These are phyloP conservation scores for Hypoxylon rickii DNA, from an alignment of 495 filamentous ascomycete genomes.

Conservation along the genomic window DNA sequence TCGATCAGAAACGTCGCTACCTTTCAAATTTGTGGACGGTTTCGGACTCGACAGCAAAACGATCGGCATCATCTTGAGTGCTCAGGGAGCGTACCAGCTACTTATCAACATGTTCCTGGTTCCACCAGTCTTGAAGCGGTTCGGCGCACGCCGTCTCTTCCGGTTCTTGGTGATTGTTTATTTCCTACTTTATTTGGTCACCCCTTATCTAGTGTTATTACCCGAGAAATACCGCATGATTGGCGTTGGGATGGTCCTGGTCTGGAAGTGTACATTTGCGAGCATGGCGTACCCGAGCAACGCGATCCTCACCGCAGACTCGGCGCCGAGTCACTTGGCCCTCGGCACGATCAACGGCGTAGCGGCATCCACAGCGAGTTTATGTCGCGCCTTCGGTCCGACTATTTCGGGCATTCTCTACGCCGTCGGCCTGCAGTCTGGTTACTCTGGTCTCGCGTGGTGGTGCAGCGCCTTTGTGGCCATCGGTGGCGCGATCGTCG, in stretches of 20 bases:
- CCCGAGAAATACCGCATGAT: conserved; percentile 69
- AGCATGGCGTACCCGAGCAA: conserved; percentile 86
- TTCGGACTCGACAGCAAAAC: conserved; percentile 79
- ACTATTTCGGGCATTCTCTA: conserved; percentile 86
- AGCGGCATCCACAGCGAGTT: conserved; percentile 86
- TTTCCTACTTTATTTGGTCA: conserved; percentile 84
- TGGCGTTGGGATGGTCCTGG: conserved; percentile 73
- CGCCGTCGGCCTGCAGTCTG: conserved; percentile 73
- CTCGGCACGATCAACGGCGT: conserved; percentile 91
- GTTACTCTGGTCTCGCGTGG: conserved; percentile 87
- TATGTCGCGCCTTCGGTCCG: conserved; percentile 85
- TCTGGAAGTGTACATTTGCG: conserved; percentile 87
- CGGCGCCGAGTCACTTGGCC: conserved; percentile 76
- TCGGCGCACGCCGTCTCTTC: conserved; percentile 81
- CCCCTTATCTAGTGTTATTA: conserved; percentile 87
- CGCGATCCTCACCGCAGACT: conserved; percentile 82
- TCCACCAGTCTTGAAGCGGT: conserved; percentile 68
- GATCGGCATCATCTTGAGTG: conserved; percentile 83
- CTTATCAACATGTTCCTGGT: conserved; percentile 80
- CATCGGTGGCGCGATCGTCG: conserved; percentile 65
- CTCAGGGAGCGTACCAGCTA: conserved; percentile 92
- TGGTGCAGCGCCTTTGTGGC: conserved; percentile 84
- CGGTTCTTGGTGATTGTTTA: conserved; percentile 77
- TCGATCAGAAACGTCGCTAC: conserved; percentile 53
- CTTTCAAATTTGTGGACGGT: conserved; percentile 87